Base-by-base conservation (phyloP, 1,284 basidiomycete genomes). In the Clitocybe nebularis region DNA sequence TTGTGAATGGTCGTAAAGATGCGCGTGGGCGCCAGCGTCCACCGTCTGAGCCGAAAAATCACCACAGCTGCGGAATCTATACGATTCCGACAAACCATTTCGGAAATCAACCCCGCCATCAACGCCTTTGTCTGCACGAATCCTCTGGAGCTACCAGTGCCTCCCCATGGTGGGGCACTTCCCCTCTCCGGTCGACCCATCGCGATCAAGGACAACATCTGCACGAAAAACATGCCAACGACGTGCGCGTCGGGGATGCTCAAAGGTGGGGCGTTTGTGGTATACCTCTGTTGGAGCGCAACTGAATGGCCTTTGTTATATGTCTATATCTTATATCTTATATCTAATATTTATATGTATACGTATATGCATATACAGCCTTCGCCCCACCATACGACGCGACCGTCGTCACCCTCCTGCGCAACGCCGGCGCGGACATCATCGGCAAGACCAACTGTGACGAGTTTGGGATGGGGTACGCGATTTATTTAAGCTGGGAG, bases 391-490 rank as follows among this genome's bases (percentile, higher is more conserved):
- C 92, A 0, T 93, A 88, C 57, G 88, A 93, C 59, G 93, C 95
- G 35, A 93, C 92, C 0, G 88, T 88, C 3, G 89, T 97, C 0
- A 50, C 66, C 1, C 63, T 81, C 1, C 66, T 99, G 0, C 67
- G 74, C 1, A 49, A 67, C 0, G 72, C 77, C 0, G 93, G 92
- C 1, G 92, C 86, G 0, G 61, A 75, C 6, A 77, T 98, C 9
- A 58, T 85, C 0, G 93, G 92, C 2, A 95, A 95, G 66, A 87
- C 93, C 0, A 97, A 97, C 59, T 93, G 93, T 64, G 95, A 99
- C 60, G 95, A 98, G 62, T 99, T 99, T 64, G 94, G 94, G 0
- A 99, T 99, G 95, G 95, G 95, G 85, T 93, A 48, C 13, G 72
- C 61, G 36, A 17, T 5, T 34, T 25, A 11, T 8, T 33, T 5